Evolutionary conservation across 106 monocot genomes (phyloP).

Genomic region (Allium fistulosum): DNA sequence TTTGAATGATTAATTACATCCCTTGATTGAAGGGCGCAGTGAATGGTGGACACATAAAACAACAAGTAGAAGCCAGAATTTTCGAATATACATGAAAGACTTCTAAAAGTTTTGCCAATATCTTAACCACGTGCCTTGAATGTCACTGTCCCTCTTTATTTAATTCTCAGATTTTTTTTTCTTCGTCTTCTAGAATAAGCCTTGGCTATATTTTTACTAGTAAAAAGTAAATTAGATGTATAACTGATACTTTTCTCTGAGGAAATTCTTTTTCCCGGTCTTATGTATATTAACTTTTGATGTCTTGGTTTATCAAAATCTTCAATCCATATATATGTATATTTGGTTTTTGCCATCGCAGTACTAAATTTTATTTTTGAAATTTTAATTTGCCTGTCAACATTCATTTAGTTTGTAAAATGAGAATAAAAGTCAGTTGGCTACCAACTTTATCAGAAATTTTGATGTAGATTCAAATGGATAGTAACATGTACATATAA

Average conservation of each 20-base stretch:
- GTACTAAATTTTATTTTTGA: no score
- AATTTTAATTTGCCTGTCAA: not conserved
- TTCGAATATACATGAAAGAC: not conserved
- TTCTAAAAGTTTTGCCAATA: not conserved
- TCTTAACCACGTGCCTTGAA: no score
- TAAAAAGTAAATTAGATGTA: no score
- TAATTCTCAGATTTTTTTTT: no score
- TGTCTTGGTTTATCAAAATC: not conserved
- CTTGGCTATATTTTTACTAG: no score
- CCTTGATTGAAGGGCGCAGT: no score
- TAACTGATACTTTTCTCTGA: not conserved
- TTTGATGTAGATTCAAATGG: not conserved
- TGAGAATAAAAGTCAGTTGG: constrained; percentile 3
- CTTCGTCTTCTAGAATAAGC: no score
- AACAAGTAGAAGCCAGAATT: not conserved
- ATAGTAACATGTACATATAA: not conserved
- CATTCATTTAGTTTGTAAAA: not conserved
- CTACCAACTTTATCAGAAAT: constrained; percentile 8
- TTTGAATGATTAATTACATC: not conserved
- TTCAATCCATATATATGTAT: not conserved
- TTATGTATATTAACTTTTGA: not conserved
- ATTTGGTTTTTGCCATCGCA: not conserved
- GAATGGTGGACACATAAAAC: no score
- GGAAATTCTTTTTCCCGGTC: not conserved
- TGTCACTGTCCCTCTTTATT: no score